Evolutionary conservation across 495 filamentous ascomycete species (phyloP).

Genomic region (Neurospora sp.): DNA sequence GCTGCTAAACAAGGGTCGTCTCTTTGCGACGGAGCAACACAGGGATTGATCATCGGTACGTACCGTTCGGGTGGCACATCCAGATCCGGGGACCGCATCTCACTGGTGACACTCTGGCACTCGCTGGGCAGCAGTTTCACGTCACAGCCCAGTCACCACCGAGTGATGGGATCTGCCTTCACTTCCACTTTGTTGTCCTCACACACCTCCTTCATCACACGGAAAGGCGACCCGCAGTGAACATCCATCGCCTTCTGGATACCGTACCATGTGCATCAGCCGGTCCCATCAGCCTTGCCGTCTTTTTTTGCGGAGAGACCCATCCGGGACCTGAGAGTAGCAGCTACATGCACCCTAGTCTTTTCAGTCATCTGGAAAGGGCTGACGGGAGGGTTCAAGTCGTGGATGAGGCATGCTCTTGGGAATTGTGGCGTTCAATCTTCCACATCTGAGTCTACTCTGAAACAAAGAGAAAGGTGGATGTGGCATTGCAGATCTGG

Average conservation of each 20-base stretch:
- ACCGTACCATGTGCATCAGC: not conserved
- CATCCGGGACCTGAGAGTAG: not conserved
- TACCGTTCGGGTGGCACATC: not conserved
- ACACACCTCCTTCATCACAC: not conserved
- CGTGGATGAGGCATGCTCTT: not conserved
- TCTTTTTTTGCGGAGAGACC: not conserved
- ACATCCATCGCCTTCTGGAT: not conserved
- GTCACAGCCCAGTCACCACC: not conserved
- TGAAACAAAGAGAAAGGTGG: not conserved
- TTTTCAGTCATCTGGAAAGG: not conserved
- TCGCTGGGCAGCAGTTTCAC: not conserved
- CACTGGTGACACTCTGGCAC: not conserved
- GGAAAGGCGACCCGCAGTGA: not conserved
- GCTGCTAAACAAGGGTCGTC: not conserved
- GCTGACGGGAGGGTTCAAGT: not conserved
- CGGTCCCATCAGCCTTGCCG: not conserved
- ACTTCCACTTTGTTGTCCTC: not conserved
- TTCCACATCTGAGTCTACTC: not conserved
- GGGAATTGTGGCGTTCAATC: not conserved
- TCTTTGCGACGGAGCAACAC: not conserved
- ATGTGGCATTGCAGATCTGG: not conserved
- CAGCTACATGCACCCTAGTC: not conserved
- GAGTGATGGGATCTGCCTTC: not conserved
- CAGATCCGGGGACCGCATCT: not conserved
- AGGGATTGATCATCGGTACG: not conserved